A percentile compares a stretch with the other conserved stretches of the same genome.
Evolutionary conservation across 768 basidiomycete species (phyloP).

Genomic region (Auriscalpium vulgare): DNA sequence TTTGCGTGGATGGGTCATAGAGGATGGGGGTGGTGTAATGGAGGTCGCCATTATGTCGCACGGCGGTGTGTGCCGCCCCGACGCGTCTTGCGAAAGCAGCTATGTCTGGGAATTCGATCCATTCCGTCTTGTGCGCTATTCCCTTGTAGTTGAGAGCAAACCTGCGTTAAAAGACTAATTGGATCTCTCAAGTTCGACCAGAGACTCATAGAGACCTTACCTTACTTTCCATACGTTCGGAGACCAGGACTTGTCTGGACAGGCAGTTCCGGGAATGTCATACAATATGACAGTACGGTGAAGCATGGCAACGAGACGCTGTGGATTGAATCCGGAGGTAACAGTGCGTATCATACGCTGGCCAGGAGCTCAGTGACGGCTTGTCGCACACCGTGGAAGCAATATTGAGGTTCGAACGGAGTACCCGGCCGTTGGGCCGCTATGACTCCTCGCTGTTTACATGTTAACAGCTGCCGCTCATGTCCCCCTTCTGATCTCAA

Average conservation of each 20-base stretch:
- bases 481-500: too few species aligned
- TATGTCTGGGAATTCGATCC: constrained; percentile 48
- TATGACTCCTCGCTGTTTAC: too few species aligned
- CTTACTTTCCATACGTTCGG: constrained; percentile 16
- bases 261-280: constrained; percentile 13
- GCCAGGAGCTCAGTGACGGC: too few species aligned
- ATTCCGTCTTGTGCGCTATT: constrained; percentile 37
- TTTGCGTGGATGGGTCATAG: constrained; percentile 31
- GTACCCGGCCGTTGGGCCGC: too few species aligned
- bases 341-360: too few species aligned
- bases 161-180: constrained; percentile 11
- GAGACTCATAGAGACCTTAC: background rate
- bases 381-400: too few species aligned
- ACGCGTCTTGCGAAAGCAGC: constrained; percentile 26
- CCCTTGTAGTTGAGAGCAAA: constrained; percentile 33
- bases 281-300: constrained; percentile 9
- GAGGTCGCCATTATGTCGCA: constrained; percentile 24
- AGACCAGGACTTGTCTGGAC: constrained; percentile 9
- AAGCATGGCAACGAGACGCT: background rate
- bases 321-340: too few species aligned
- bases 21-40: constrained; percentile 41
- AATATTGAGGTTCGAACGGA: too few species aligned
- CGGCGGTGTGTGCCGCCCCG: constrained; percentile 28
- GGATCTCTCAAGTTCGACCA: background rate
- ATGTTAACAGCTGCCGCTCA: too few species aligned